Evolutionary conservation across 2,329 filamentous ascomycete species (phyloP).

Genomic region (Teratosphaeria pseudoeucalypti): DNA sequence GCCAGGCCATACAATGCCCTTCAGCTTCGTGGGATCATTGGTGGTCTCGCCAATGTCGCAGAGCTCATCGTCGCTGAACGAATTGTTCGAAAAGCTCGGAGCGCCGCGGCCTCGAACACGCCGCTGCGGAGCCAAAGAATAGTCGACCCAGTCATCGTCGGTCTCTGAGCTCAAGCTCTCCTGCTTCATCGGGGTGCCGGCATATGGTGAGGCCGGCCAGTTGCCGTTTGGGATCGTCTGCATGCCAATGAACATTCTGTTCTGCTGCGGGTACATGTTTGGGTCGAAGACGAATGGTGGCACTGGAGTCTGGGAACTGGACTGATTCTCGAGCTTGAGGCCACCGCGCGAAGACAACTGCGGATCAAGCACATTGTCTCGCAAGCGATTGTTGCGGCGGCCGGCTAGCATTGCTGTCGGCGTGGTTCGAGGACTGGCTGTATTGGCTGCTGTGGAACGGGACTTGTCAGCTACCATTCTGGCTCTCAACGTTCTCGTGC

Average conservation of each 20-base stretch:
- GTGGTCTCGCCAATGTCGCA: constrained; percentile 13
- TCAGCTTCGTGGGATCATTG: constrained; percentile 43
- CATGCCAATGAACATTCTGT: not conserved
- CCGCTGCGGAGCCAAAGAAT: not conserved
- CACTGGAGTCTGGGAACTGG: constrained; percentile 19
- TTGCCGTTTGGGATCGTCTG: constrained; percentile 26
- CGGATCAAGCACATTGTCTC: constrained; percentile 22
- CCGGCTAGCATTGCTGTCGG: constrained; percentile 5
- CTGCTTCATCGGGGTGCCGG: constrained; percentile 13
- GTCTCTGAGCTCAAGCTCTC: constrained; percentile 14
- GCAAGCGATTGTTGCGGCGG: constrained; percentile 8
- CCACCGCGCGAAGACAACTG: constrained; percentile 14
- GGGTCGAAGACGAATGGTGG: constrained; percentile 9
- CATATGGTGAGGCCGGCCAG: constrained; percentile 20
- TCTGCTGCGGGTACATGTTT: constrained; percentile 1
- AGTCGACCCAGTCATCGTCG: constrained; percentile 7
- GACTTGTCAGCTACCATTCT: not conserved
- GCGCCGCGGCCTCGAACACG: constrained; percentile 2
- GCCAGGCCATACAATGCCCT: constrained; percentile 64
- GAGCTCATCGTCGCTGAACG: constrained; percentile 5
- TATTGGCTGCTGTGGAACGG: constrained; percentile 3
- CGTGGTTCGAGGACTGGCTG: constrained; percentile 15
- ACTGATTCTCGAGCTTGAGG: constrained; percentile 16
- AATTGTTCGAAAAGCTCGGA: constrained; percentile 2
- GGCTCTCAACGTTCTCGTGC: not conserved